Evolutionary conservation across 306 rosid genomes (phyloP).

Genomic region (Rosa chinensis): DNA sequence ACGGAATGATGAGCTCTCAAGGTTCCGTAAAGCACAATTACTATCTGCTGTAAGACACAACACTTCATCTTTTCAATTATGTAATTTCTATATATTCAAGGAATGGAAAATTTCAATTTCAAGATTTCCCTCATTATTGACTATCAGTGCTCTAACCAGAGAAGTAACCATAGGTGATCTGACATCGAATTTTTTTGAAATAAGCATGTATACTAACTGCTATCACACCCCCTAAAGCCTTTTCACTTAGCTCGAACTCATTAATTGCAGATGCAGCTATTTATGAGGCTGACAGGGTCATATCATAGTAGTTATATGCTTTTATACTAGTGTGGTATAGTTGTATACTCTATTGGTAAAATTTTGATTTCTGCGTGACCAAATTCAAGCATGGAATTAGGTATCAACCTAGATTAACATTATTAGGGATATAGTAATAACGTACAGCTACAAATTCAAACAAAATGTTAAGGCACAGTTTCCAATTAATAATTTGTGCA

Average conservation of each 20-base stretch:
- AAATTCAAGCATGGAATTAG: neutral
- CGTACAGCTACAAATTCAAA: neutral
- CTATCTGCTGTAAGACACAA: slow-evolving; percentile 61
- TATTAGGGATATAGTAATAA: neutral
- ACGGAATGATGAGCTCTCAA: slow-evolving; percentile 61
- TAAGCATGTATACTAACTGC: neutral
- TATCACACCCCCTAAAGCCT: neutral
- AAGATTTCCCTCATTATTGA: neutral
- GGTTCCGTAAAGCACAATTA: slow-evolving; percentile 70
- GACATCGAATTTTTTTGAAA: neutral
- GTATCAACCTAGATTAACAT: neutral
- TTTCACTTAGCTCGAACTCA: neutral
- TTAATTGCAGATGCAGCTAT: neutral
- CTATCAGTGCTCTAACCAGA: neutral
- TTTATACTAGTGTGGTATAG: neutral
- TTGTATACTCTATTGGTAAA: no score
- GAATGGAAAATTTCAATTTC: neutral
- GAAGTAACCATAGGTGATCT: neutral
- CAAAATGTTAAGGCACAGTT: neutral
- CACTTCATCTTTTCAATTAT: slow-evolving; percentile 8
- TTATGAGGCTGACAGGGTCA: neutral
- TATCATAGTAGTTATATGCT: neutral
- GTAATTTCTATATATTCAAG: neutral
- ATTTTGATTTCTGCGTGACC: neutral
- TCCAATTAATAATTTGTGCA: neutral